Conservation (phyloP, 73 alveolate species). For the Tetrahymena thermophila region DNA sequence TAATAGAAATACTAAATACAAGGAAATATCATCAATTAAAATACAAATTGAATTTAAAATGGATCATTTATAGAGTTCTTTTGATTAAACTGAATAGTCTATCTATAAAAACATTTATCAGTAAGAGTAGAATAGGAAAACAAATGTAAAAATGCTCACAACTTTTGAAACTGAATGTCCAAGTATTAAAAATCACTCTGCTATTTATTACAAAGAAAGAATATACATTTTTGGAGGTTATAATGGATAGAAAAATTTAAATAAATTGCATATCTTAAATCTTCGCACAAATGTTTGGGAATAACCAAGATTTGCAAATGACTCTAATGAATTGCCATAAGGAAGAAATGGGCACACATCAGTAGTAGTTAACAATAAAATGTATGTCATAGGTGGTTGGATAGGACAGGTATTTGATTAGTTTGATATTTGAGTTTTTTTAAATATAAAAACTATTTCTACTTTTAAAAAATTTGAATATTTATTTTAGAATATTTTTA, state of each 20-base stretch:
- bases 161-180: conserved; percentile 14
- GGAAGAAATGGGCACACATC: conserved; percentile 94
- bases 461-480: background rate
- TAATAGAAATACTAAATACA: background rate
- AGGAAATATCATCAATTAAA: background rate
- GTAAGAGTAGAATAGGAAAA: background rate
- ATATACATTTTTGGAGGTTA: conserved; percentile 77
- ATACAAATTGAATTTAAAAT: background rate
- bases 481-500: background rate
- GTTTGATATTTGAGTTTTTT: background rate
- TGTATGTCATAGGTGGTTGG: conserved; percentile 89
- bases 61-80: background rate
- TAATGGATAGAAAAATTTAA: conserved; percentile 62
- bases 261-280: conserved; percentile 63
- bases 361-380: conserved; percentile 60
- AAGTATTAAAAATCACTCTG: conserved; percentile 74
- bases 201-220: conserved; percentile 56
- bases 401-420: conserved; percentile 59
- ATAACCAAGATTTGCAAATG: conserved; percentile 46
- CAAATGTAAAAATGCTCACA: background rate
- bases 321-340: conserved; percentile 64
- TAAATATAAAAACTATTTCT: background rate
- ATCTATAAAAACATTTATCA: background rate
- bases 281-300: conserved; percentile 48
- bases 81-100: background rate